These are phyloP conservation scores for Apium graveolens DNA, from an alignment of 129 eudicot genomes.

Conservation along the genomic window DNA sequence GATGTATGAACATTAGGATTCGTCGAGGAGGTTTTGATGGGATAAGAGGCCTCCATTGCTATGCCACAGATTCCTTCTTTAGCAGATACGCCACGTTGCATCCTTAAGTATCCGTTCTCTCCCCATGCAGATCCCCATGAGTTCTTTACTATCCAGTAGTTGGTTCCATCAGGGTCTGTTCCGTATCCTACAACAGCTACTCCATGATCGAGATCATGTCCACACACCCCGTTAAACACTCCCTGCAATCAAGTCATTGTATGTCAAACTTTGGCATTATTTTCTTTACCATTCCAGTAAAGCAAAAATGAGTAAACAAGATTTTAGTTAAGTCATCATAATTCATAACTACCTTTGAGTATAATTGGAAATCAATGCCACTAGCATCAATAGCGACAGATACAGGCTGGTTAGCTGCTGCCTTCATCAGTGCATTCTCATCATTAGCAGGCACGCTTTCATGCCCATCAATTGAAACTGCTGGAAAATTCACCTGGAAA, in stretches of 20 bases:
- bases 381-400: slow-evolving; percentile 90
- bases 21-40: slow-evolving; percentile 48
- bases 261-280: background rate
- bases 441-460: slow-evolving; percentile 65
- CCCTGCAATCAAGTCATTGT: slow-evolving; percentile 33
- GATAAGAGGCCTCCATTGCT: slow-evolving; percentile 66
- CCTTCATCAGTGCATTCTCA: slow-evolving; percentile 72
- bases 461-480: slow-evolving; percentile 79
- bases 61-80: slow-evolving; percentile 71
- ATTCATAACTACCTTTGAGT: slow-evolving; percentile 48
- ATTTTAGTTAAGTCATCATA: background rate
- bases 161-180: slow-evolving; percentile 45
- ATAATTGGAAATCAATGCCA: slow-evolving; percentile 71
- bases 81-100: slow-evolving; percentile 38
- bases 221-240: slow-evolving; percentile 60
- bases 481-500: slow-evolving; percentile 48
- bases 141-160: slow-evolving; percentile 74
- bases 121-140: slow-evolving; percentile 84
- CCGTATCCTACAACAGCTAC: slow-evolving; percentile 78
- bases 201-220: slow-evolving; percentile 58
- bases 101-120: slow-evolving; percentile 60
- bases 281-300: too few species aligned
- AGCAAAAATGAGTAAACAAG: background rate
- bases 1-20: slow-evolving; percentile 21
- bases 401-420: slow-evolving; percentile 74